These are phyloP conservation scores for Myrmaecium sp. DNA, from an alignment of 2,329 filamentous ascomycete species.

Conservation along the genomic window DNA sequence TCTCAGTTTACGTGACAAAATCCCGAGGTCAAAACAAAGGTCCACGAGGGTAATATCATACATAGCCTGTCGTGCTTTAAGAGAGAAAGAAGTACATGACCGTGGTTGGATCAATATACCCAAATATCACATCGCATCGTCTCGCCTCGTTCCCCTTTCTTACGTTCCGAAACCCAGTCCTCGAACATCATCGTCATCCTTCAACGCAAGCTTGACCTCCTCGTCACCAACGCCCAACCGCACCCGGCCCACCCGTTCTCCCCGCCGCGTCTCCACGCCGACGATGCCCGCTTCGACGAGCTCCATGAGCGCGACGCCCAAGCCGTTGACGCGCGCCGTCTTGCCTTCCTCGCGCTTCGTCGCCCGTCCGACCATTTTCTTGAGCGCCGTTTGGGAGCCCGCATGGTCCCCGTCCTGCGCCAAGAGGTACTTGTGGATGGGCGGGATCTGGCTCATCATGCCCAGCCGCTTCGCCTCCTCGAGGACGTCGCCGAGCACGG, in stretches of 20 bases:
- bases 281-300: slow-evolving; percentile 78
- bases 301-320: slow-evolving; percentile 62
- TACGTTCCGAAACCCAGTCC: slow-evolving; percentile 62
- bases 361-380: slow-evolving; percentile 15
- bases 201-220: slow-evolving; percentile 73
- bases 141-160: too few species aligned
- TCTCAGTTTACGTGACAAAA: too few species aligned
- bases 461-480: slow-evolving; percentile 66
- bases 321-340: slow-evolving; percentile 35
- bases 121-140: too few species aligned
- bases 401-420: slow-evolving; percentile 20
- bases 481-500: slow-evolving; percentile 72
- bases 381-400: slow-evolving; percentile 13
- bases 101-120: not conserved
- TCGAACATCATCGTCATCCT: slow-evolving; percentile 75
- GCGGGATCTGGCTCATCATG: slow-evolving; percentile 40
- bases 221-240: slow-evolving; percentile 76
- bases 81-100: not conserved
- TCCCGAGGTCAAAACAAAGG: too few species aligned
- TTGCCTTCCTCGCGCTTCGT: slow-evolving; percentile 16
- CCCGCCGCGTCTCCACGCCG: slow-evolving; percentile 58
- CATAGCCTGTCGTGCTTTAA: not conserved
- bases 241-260: slow-evolving; percentile 77
- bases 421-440: slow-evolving; percentile 45
- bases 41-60: too few species aligned